phyloP scores from a whole-genome alignment of 305 asterid species.

The Fraxinus ornus region DNA sequence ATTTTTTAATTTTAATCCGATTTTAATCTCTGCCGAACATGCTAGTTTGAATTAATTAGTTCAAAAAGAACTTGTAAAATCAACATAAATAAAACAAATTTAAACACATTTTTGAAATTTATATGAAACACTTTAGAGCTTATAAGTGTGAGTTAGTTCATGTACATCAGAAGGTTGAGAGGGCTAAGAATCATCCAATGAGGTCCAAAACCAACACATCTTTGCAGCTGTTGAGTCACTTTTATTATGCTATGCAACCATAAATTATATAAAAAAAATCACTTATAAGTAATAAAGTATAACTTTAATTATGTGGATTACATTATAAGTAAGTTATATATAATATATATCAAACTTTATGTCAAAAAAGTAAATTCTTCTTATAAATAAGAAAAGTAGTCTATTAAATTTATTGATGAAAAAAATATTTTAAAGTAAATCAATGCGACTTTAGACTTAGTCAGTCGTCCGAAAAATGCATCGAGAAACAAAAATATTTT shows the following conservation, averaged over 20 bases:
- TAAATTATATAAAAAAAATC: neutral
- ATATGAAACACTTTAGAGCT: neutral
- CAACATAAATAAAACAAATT: no score
- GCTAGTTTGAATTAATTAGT: no score
- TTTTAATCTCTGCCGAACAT: no score
- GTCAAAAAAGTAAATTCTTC: neutral
- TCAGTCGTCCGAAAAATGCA: neutral
- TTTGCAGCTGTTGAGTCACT: conserved; percentile 42
- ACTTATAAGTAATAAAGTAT: neutral
- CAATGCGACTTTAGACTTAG: neutral
- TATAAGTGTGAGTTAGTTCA: neutral
- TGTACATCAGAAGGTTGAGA: neutral
- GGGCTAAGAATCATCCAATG: neutral
- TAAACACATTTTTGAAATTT: no score
- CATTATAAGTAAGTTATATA: no score
- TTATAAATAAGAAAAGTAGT: no score
- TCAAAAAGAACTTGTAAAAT: no score
- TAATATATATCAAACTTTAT: no score
- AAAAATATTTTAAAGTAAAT: neutral
- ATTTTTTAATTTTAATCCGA: no score
- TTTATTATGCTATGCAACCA: neutral
- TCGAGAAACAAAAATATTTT: no score
- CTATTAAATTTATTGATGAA: no score
- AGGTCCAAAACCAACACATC: neutral
- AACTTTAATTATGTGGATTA: no score